Base-by-base conservation (phyloP, 495 filamentous ascomycete genomes). In the Penicillium argentinense region DNA sequence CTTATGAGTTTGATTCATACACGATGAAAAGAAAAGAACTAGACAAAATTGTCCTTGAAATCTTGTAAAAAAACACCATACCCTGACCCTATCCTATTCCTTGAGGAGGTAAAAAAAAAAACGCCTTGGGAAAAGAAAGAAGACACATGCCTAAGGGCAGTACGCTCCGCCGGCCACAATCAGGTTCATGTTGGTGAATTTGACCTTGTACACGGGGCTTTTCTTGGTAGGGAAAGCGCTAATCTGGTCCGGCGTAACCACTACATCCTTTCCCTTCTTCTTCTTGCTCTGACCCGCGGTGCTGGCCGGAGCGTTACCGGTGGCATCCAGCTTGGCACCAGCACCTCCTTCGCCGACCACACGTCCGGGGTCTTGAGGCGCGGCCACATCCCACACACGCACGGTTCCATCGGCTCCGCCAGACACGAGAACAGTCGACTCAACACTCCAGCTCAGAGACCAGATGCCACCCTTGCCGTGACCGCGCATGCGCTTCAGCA, bases 401-500 rank as follows among this genome's bases (percentile, higher is more conserved):
- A 97, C 90, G 1, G 91, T 96, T 45, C 85, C 82, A 64, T 98
- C 93, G n/a, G 88, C 83, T 19, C 92, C 92, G 26, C 88, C 89
- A 5, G 90, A 96, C 7, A 89, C 84, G 1, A 98, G 76, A 2
- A 96, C 84, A 12, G 74, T 92, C 7, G 88, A 90, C 66, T 98
- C 93, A 21, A 89, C 86, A 49, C 85, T 91, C 76, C 91, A 98
- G 59, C 83, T 86, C 4, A 98, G 75, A 2, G 88, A 91, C 83
- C 90, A 95, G 56, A 97, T 91, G 13, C 91, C 92, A 16, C 91
- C 91, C 60, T 91, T 91, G 19, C 86, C 90, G 57, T 97, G 95
- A 5, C 95, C 95, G 23, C 90, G 84, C 82, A 93, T 95, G 21
- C 86, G 85, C 75, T 97, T 97, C 55, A 91, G 78, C 2, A 88